Conservation (phyloP, 768 basidiomycete genomes). For the Pleurotus sapidus region DNA sequence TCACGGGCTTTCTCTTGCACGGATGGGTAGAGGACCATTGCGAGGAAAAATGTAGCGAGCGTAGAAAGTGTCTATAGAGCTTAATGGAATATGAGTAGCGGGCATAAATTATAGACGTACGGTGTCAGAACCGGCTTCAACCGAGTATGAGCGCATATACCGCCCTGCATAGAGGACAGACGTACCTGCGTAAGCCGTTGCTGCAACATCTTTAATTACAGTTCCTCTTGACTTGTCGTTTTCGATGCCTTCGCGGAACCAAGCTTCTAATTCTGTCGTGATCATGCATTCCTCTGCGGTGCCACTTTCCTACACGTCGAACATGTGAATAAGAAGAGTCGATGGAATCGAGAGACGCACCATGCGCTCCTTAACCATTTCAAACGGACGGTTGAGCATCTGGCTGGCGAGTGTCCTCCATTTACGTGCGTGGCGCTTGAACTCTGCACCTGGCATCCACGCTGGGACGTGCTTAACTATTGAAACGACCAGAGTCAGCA, state of each 20-base stretch:
- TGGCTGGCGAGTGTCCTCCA: constrained; percentile 36
- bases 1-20: constrained; percentile 20
- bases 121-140: constrained; percentile 15
- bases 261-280: constrained; percentile 4
- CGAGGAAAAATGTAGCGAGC: constrained; percentile 13
- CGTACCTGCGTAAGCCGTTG: constrained; percentile 26
- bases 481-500: constrained; percentile 1
- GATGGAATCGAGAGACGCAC: constrained; percentile 24
- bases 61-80: constrained; percentile 15
- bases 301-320: constrained; percentile 31
- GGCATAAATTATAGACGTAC: constrained; percentile 6
- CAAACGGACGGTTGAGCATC: constrained; percentile 42
- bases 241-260: not conserved
- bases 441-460: constrained; percentile 56
- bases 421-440: constrained; percentile 40
- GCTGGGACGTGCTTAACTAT: constrained; percentile 44
- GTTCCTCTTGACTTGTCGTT: not conserved
- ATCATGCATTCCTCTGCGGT: constrained; percentile 27
- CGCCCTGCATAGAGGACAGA: not conserved
- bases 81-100: not conserved
- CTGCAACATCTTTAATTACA: constrained; percentile 23
- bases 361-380: constrained; percentile 43
- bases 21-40: constrained; percentile 16
- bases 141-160: not conserved
- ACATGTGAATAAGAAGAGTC: not conserved